Conservation (phyloP, 805 yeast genomes). For the Candida qinlingensis region DNA sequence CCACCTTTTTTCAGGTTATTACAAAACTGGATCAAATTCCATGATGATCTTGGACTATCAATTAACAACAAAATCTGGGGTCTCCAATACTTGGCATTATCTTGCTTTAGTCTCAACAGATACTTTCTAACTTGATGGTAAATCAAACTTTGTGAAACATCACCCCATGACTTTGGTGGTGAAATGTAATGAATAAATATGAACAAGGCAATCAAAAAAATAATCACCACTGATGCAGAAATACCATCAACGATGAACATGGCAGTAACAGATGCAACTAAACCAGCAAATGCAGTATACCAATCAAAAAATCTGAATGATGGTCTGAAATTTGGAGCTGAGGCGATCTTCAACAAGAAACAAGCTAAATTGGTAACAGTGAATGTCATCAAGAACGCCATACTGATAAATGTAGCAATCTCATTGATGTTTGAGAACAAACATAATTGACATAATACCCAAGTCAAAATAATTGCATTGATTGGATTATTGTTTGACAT, state of each 20-base stretch:
- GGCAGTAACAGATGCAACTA: conserved; percentile 62
- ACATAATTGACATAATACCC: conserved; percentile 79
- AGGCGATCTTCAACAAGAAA: conserved; percentile 75
- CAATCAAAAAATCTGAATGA: conserved; percentile 84
- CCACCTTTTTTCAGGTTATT: conserved; percentile 96
- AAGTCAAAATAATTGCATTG: conserved; percentile 65
- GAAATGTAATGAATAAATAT: conserved; percentile 81
- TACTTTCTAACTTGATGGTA: conserved; percentile 97
- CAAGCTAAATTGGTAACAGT: conserved; percentile 93
- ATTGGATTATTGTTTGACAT: conserved; percentile 54
- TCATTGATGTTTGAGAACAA: conserved; percentile 87
- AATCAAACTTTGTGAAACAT: conserved; percentile 90
- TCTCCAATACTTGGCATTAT: conserved; percentile 97
- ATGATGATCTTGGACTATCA: conserved; percentile 86
- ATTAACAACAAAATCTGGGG: conserved; percentile 88
- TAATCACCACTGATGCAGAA: conserved; percentile 73
- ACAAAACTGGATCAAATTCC: conserved; percentile 90
- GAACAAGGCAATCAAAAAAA: conserved; percentile 61
- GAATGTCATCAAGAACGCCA: conserved; percentile 96
- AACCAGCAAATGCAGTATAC: conserved; percentile 76
- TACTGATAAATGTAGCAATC: conserved; percentile 91
- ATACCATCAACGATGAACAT: conserved; percentile 94
- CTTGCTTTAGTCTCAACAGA: conserved; percentile 72
- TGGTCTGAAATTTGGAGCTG: conserved; percentile 98
- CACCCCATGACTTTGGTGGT: conserved; percentile 98